Evolutionary conservation across 805 yeast genomes (phyloP), one percentile per base, ranked within the genome.

Genomic region (Wickerhamomyces pijperi): DNA sequence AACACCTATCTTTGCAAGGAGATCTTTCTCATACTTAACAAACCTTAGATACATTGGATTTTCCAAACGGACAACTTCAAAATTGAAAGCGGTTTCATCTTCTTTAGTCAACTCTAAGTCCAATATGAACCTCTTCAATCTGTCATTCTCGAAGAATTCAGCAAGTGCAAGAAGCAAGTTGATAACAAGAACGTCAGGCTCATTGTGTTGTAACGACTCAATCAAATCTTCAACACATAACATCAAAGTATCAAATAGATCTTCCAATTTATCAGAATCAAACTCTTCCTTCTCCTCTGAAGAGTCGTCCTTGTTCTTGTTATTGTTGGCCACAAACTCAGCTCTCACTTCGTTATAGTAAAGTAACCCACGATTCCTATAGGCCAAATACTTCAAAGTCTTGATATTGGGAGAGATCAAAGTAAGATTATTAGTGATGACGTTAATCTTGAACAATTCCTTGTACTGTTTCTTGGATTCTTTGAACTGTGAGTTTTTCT

Each of bases 341-440:
- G 14, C 9, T 25, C 29, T 25, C 4, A 63, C 44, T 33, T 60
- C 65, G 5, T 58, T 56, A 29, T 82, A 68, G 43, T 76, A 71
- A 25, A 85, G 67, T 48, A 85, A 68, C 0, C 95, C 96, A 41
- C 94, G 63, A 53, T 90, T 92, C 46, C 96, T 70, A 53, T 77
- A 76, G 1, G 82, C 80, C 47, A 92, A 63, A 51, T 83, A 87
- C 38, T 94, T 70, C 28, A 92, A 64, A 11, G 78, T 71, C 46
- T 80, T 77, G 19, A 88, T 71, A 2, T 82, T 75, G 1, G 94
- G 90, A 0, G 90, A 75, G 5, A 45, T 55, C 29, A 52, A 51
- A 2, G 53, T 23, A 53, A 63, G 68, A 40, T 71, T 64, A 5
- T 67, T 58, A 8, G 59, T 65, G 9, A 92, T 58, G 2, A 88